Conservation (phyloP, 2,329 filamentous ascomycete species). For the Aureobasidium melanogenum region DNA sequence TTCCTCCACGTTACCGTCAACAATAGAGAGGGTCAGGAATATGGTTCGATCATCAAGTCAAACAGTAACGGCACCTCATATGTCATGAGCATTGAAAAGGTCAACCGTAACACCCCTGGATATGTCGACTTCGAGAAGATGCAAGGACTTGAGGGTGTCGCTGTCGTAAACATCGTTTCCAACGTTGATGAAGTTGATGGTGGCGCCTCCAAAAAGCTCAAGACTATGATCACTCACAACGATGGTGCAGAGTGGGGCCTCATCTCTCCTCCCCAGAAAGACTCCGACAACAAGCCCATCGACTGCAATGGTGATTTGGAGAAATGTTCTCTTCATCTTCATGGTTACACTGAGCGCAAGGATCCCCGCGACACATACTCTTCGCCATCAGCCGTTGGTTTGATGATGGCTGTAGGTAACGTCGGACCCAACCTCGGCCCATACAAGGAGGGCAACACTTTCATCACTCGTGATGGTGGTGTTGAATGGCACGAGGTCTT, state of each 20-base stretch:
- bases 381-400: conserved; percentile 74
- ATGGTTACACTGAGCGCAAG: conserved; percentile 85
- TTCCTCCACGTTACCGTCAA: conserved; percentile 88
- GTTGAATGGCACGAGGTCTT: conserved; percentile 77
- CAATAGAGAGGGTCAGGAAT: conserved; percentile 53
- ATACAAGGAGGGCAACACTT: conserved; percentile 72
- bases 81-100: conserved; percentile 68
- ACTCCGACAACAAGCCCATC: conserved; percentile 63
- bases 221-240: conserved; percentile 91
- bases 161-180: conserved; percentile 73
- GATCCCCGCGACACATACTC: conserved; percentile 81
- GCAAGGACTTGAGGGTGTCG: conserved; percentile 81
- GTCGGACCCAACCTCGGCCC: conserved; percentile 64
- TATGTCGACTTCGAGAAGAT: conserved; percentile 97
- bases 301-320: conserved; percentile 53
- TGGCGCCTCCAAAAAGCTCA: conserved; percentile 66
- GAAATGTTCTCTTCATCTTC: conserved; percentile 80
- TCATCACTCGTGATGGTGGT: conserved; percentile 85
- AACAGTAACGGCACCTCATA: conserved; percentile 98
- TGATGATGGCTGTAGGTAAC: conserved; percentile 89
- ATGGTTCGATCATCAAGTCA: conserved; percentile 89
- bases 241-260: conserved; percentile 83
- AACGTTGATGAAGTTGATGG: conserved; percentile 59
- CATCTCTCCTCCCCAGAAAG: conserved; percentile 61
- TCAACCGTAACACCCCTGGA: conserved; percentile 68